Evolutionary conservation across 495 filamentous ascomycete genomes (phyloP).

Genomic region (Penicillium lagena): DNA sequence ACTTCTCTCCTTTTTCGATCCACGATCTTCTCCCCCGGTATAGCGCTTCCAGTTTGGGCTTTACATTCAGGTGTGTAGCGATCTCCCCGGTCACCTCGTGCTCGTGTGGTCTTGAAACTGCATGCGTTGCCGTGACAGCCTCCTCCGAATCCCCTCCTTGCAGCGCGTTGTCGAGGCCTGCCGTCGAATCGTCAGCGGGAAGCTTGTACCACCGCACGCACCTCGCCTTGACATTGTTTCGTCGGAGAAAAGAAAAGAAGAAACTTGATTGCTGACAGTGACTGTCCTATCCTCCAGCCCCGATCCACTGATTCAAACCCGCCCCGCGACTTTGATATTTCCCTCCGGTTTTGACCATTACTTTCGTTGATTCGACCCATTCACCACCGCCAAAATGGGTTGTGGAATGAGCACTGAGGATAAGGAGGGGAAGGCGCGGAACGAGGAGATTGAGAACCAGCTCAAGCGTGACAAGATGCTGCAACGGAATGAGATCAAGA

Average conservation of each 20-base stretch:
- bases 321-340: too few species aligned
- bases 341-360: not conserved
- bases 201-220: too few species aligned
- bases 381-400: slow-evolving; percentile 72
- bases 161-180: too few species aligned
- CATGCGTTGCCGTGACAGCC: too few species aligned
- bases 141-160: too few species aligned
- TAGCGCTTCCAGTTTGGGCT: slow-evolving; percentile 1
- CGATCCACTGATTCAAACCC: too few species aligned
- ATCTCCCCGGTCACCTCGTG: not conserved
- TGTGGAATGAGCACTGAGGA: slow-evolving; percentile 99
- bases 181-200: too few species aligned
- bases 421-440: slow-evolving; percentile 99
- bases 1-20: slow-evolving; percentile 8
- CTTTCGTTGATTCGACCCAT: slow-evolving; percentile 6
- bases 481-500: slow-evolving; percentile 98
- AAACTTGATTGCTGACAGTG: too few species aligned
- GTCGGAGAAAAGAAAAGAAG: too few species aligned
- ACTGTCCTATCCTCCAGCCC: too few species aligned
- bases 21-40: not conserved
- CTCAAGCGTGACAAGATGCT: slow-evolving; percentile 92
- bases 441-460: slow-evolving; percentile 99
- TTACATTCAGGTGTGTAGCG: not conserved
- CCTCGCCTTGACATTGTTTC: too few species aligned
- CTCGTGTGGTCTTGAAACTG: slow-evolving; percentile 1